Base-by-base conservation (phyloP, 805 yeast species). In the Candida dajiaensis region DNA sequence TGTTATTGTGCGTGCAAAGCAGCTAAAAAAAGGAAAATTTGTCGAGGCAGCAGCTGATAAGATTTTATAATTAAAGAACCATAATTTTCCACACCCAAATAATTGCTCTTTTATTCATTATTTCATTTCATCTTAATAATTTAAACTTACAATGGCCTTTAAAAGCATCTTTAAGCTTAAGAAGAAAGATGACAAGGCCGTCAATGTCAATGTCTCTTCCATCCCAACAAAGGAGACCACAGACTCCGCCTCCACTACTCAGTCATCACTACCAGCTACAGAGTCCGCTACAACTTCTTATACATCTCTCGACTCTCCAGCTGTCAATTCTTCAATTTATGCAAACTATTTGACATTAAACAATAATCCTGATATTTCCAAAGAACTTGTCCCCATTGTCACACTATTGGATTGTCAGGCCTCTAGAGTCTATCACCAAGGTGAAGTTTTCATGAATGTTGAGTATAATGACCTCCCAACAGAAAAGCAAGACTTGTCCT, bases 401-500 rank as follows among this genome's bases (percentile, higher is more conserved):
- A 81, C 87, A 19, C 70, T 88, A 52, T 70, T 85, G 46, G 76
- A 77, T 40, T 81, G 89, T 18, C 95, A 88, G 58, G 78, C 79
- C 50, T 72, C 79, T 21, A 72, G 95, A 41, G 70, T 77, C 8
- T 87, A 88, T 62, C 26, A 25, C 16, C 38, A 51, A 10, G 48
- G 69, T 40, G 77, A 72, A 44, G 85, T 86, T 19, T 65, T 65
- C 56, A 74, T 71, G 59, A 56, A 54, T 35, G 31, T 45, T 3
- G 56, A 51, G 39, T 43, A 39, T 16, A 50, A 48, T 18, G 41
- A 41, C 19, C 20, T 23, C 57, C 60, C 44, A 67, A 65, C 15
- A 67, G 28, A 20, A 19, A 43, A 46, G 67, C 71, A 25, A 60
- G 68, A 52, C 38, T 38, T 43, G 39, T 42, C 44, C 21, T 51